Evolutionary conservation across 345 rosid species (phyloP), one percentile per base, ranked within the genome.

Genomic region (Salix exigua): DNA sequence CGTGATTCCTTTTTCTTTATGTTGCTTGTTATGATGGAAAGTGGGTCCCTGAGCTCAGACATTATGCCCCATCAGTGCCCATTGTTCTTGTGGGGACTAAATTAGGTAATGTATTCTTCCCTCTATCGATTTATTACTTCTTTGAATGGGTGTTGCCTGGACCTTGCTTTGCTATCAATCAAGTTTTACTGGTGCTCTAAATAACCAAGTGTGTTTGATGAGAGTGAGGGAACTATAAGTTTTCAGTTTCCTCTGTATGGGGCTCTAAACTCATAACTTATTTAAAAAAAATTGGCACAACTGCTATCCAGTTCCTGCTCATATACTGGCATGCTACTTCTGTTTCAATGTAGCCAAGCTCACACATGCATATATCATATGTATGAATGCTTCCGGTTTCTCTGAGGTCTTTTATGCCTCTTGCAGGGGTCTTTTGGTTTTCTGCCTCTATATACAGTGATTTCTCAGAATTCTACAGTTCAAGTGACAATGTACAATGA

Each of bases 11-110:
- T 77, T 60, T 55, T 58, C 68, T 58, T 72, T 73, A 55, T 40
- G 64, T 12, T 68, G 64, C 55, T 74, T 72, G 67, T 80, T 85
- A 21, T 77, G 80, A 71, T 74, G 82, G 85, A 72, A 81, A 92
- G 97, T 93, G 96, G 96, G 87, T 93, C 65, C 96, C 96, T 0
- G 96, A 93, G 89, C 85, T 93, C 76, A 85, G 89, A 85, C 94
- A 90, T 80, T 93, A 91, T 86, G 93, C 96, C 26, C 97, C 94
- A 3, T 79, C 83, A 61, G 88, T 90, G 60, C 97, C 96, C 55
- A 87, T 93, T 75, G 90, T 93, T 72, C 94, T 93, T 12, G 92
- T 93, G 64, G 96, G 96, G 65, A 93, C 96, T 6, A 93, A 93
- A 88, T 75, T 86, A 87, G 96, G 97, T 92, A 75, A 79, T 61